Evolutionary conservation across 305 asterid genomes (phyloP), one percentile per base, ranked within the genome.

Genomic region (Fraxinus angustifolia): DNA sequence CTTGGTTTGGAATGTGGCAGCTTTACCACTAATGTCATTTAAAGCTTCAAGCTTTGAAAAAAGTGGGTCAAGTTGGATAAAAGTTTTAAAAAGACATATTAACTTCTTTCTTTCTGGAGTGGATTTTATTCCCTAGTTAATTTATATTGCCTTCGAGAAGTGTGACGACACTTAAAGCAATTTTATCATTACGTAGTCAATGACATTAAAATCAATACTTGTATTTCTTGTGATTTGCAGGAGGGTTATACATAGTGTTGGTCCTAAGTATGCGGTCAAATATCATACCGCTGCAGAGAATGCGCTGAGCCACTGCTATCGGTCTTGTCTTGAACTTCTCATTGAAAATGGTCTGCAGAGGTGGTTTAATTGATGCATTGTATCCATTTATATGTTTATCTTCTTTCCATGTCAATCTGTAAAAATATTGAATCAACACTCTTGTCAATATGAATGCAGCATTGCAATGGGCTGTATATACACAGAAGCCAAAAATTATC

Each of bases 281-380:
- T 95, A 95, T 86, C 99, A 95, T 82, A 92, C 97, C 77, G 99
- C 99, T 82, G 99, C 98, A 40, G 98, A 95, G 86, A 93, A 93
- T 86, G 97, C 99, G 79, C 88, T 95, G 86, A 95, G 98, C 85
- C 97, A 93, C 87, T 95, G 99, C 92, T 95, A 95, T 77, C 92
- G 98, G 45, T 91, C 94, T 87, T 93, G 97, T 91, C 93, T 95
- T 82, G 99, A 93, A 88, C 97, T 91, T 85, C 93, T 95, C 70
- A 90, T 93, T 78, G 99, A 95, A 73, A 91, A 91, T 80, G 94
- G 95, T 78, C 88, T 92, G 53, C 86, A 83, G 84, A 95, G 98
- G 99, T 95, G 82, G 83, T 85, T 79, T 83, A 77, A 75, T 80
- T 65, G 60, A 80, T 82, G 82, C 76, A 79, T 83, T 30, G 11